Evolutionary conservation across 371 early-diverging fungal species (phyloP).

Genomic region (Mortierella sp.): DNA sequence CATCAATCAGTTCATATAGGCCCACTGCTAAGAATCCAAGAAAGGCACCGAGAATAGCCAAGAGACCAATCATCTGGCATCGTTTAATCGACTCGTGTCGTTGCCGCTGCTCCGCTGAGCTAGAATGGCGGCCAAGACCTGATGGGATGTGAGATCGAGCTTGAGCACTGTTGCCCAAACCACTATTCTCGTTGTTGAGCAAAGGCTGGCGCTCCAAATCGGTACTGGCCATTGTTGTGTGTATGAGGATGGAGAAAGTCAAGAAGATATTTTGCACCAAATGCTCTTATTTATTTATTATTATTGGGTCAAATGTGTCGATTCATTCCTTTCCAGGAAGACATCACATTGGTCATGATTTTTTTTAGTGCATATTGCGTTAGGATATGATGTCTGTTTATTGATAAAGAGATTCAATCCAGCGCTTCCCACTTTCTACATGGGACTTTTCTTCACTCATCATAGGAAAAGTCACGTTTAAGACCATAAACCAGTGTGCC

Average conservation of each 20-base stretch:
- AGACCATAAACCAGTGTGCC: conserved; percentile 26
- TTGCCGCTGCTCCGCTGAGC: conserved; percentile 12
- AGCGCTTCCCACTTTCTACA: conserved; percentile 32
- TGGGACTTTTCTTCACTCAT: conserved; percentile 36
- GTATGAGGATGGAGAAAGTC: neutral
- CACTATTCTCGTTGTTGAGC: conserved; percentile 2
- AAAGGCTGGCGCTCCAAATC: conserved; percentile 52
- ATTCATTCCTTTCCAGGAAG: conserved; percentile 21
- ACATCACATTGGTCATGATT: neutral
- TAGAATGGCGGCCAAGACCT: conserved; percentile 15
- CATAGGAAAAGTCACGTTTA: conserved; percentile 50
- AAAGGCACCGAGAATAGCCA: conserved; percentile 21
- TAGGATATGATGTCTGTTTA: no score
- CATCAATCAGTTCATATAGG: conserved; percentile 14
- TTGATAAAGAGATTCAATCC: no score
- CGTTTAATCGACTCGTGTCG: conserved; percentile 15
- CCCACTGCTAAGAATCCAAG: conserved; percentile 23
- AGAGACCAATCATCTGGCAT: conserved; percentile 34
- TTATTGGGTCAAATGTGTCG: neutral
- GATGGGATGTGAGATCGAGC: conserved; percentile 44
- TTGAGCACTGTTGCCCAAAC: neutral
- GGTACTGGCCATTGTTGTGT: neutral
- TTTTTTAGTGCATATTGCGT: no score
- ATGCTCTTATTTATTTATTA: neutral
- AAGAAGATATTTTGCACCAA: neutral